Evolutionary conservation across 495 filamentous ascomycete species (phyloP), one percentile per base, ranked within the genome.

Genomic region (Penicillium egyptiacum): DNA sequence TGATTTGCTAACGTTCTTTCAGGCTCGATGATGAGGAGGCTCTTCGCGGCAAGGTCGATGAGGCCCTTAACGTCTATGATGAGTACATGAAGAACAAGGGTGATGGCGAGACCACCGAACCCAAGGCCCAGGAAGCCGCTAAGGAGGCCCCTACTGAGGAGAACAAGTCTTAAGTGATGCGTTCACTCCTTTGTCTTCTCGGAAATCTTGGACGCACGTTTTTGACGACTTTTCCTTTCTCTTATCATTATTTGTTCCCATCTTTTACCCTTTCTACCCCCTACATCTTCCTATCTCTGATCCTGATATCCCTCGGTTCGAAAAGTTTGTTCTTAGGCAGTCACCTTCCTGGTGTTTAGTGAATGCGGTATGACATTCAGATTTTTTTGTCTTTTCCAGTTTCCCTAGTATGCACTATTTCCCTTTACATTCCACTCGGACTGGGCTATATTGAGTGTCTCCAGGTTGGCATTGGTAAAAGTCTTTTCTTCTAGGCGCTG

Each of bases 31-130:
- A 99, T 71, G 90, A 96, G 9, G 80, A 81, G 52, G 90, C 91
- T 74, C 87, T 99, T 50, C 86, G 88, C 64, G 84, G 86, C 68
- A 99, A 99, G 86, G 94, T 99, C 50, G 88, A 93, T 58, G 94
- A 99, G 78, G 94, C 94, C 55, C 85, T 99, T 68, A 89, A 81
- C 58, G 94, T 99, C 58, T 99, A 97, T 73, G 90, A 99, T 65
- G 95, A 98, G 71, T 99, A 99, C 69, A 86, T 97, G 74, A 97
- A 97, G 84, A 87, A 83, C 71, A 79, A 79, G 74, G 70, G 72
- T 63, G 75, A 75, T 61, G 65, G 69, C 46, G 73, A 74, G 60
- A 50, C 66, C 35, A 49, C 70, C 57, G 67, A 77, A 57, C 45
- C 69, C 55, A 77, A 79, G 70, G 69, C 74, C 65, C 64, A 77